Evolutionary conservation across 2,329 filamentous ascomycete genomes (phyloP), one percentile per base, ranked within the genome.

Genomic region (Claviceps sp.): DNA sequence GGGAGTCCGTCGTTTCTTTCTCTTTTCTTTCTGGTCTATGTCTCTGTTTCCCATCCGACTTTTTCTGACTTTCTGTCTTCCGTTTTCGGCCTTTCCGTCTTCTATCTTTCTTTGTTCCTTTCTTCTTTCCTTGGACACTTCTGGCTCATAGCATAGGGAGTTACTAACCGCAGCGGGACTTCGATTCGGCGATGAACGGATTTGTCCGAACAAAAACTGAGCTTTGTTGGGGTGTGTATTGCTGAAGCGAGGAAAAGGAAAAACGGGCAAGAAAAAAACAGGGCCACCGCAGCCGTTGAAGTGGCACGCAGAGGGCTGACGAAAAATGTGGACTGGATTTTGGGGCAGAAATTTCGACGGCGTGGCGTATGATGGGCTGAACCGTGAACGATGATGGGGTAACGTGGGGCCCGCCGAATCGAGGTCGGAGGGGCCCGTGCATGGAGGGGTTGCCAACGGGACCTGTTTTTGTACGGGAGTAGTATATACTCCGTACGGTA

Each of bases 331-430:
- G 51, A 54, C 54, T 56, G 54, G 49, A 55, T 50, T 52, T 53
- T 55, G 46, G 44, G 54, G 54, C 55, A 56, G 55, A 55, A 37
- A 54, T 52, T 56, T 57, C 41, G 47, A 38, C 17, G 19, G 17
- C 30, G 8, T 11, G 41, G 19, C n/a, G 19, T 22, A 22, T 43
- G 41, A 22, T 13, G 41, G 41, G 41, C 41, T n/a, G 19, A 19
- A 19, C 19, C 22, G 41, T 10, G 24, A 26, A 26, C 24, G 24
- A 30, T 30, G n/a, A 46, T 8, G 44, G 24, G 11, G 14, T 30
- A 30, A 14, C 30, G 43, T 26, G 26, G 44, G 44, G 26, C 16
- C 14, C 44, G 24, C 22, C 26, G 22, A 34, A n/a, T 46, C 30
- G 30, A 34, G 22, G 22, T 22, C 22, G 22, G 22, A 22, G 22